These are phyloP conservation scores for Sporothrix pseudoabietina DNA, from an alignment of 2,329 filamentous ascomycete species.

Conservation along the genomic window DNA sequence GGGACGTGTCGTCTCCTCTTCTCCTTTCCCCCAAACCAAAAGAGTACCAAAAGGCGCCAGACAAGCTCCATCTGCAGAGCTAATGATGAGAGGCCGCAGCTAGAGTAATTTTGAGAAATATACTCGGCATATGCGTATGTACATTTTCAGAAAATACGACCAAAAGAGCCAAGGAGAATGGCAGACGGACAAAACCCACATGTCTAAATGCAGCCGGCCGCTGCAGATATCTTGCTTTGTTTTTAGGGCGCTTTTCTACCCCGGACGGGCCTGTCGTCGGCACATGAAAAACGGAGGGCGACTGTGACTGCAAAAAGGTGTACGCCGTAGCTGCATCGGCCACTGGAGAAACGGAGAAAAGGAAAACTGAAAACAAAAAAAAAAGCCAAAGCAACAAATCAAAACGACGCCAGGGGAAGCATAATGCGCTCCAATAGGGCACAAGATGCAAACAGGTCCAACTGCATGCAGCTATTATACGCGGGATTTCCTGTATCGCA, in stretches of 20 bases:
- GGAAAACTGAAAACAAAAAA: neutral
- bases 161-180: neutral
- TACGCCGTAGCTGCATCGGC: neutral
- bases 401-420: neutral
- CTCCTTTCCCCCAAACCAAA: neutral
- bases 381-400: neutral
- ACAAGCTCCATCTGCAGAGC: neutral
- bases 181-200: neutral
- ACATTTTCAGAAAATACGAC: neutral
- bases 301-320: neutral
- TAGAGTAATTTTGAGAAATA: neutral
- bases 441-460: neutral
- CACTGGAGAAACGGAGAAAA: neutral
- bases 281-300: neutral
- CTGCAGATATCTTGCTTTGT: neutral
- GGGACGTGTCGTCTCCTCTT: neutral
- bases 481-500: no score
- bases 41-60: neutral
- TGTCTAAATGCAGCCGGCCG: neutral
- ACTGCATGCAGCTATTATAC: neutral
- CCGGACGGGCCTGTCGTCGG: constrained; percentile 2
- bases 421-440: constrained; percentile 14
- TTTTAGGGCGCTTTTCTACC: neutral
- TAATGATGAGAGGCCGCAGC: constrained; percentile 14
- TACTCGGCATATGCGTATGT: no score